Base-by-base conservation (phyloP, 345 rosid genomes). In the Camelina neglecta region DNA sequence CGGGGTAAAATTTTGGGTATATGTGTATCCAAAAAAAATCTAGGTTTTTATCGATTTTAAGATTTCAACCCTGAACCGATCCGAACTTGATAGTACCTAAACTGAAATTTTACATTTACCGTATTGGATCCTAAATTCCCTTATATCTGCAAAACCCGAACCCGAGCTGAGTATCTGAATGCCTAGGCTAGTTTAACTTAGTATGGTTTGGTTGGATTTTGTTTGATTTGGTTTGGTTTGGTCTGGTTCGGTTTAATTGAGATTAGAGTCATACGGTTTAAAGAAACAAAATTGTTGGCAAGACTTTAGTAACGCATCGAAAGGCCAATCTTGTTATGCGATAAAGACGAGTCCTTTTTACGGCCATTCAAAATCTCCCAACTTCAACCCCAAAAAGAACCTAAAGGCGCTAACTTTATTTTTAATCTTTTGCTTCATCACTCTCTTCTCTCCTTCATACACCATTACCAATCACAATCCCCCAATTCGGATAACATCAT, bases 321-420 rank as follows among this genome's bases (percentile, higher is more conserved):
- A 58, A 54, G 68, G 59, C 38, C 48, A 49, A 70, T 71, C 81
- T 77, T 39, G 61, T 45, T 15, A 29, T 12, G 44, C 65, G 49
- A 63, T 54, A 65, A 29, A 7, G 61, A 12, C 18, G 60, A 67
- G 44, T 51, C 31, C 21, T 20, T 60, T 54, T 76, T 54, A 69
- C 64, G 80, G 80, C 76, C 81, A 47, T 57, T 71, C 61, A 71
- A 69, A 41, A 60, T 42, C 0, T 0, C 61, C 7, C 33, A 41
- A 23, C 41, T 31, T 56, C 7, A 11, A 60, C 45, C 45, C 38
- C 7, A 0, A 33, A 33, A 31, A 31, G 33, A 16, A 7, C 18
- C 45, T 58, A 70, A 65, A 69, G 81, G 72, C 66, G 67, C 76
- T 31, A 65, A 63, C 60, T 65, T 57, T 63, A 1, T 21, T 0